Conservation (phyloP, 208 protist species). For the Vickermania spadyakhi region DNA sequence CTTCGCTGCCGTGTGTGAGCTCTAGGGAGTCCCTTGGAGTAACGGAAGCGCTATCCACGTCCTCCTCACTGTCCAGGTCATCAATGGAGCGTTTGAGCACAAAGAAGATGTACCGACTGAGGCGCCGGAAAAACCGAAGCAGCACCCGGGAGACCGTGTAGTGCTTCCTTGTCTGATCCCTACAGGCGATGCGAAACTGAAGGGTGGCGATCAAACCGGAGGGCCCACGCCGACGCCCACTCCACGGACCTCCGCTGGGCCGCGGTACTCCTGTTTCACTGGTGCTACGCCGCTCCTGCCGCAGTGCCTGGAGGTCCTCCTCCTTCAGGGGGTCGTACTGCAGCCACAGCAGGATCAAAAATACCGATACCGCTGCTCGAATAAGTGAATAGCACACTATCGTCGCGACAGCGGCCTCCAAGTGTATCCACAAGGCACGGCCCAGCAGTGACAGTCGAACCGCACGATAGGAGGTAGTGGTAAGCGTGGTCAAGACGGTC, state of each 20-base stretch:
- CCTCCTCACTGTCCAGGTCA: background rate
- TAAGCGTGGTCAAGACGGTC: background rate
- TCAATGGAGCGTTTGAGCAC: background rate
- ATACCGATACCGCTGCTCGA: background rate
- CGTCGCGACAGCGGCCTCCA: background rate
- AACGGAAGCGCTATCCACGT: background rate
- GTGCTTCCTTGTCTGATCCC: background rate
- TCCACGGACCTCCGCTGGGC: background rate
- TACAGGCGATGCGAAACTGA: background rate
- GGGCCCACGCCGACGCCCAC: background rate
- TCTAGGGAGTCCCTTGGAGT: no score
- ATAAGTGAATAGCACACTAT: background rate
- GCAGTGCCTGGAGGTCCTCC: background rate
- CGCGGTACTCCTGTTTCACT: background rate
- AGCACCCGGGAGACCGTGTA: background rate
- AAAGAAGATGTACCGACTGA: background rate
- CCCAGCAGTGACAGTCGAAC: background rate
- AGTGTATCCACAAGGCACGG: background rate
- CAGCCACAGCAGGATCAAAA: background rate
- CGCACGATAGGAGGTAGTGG: background rate
- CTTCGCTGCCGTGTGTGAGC: background rate
- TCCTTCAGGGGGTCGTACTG: background rate
- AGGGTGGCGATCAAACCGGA: background rate
- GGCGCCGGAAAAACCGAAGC: background rate
- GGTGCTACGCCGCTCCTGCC: background rate